phyloP scores from a whole-genome alignment of 768 basidiomycete genomes.

The Pleurotus giganteus region DNA sequence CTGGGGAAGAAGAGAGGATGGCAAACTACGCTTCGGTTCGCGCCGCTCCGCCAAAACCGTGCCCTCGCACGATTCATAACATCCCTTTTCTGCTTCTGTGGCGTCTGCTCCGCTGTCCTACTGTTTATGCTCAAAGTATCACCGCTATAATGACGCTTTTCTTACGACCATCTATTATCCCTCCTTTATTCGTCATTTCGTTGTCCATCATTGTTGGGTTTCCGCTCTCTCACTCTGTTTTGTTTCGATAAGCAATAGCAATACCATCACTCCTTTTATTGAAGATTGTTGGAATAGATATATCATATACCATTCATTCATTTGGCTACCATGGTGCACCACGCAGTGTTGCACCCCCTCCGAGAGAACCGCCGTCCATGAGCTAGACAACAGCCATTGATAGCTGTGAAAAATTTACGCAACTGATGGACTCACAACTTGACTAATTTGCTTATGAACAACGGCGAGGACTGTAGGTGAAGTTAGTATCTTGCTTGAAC shows the following conservation, averaged over 20 bases:
- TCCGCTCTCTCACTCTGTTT: slow-evolving; percentile 20
- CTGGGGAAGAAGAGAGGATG: slow-evolving; percentile 60
- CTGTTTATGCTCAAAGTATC: slow-evolving; percentile 1
- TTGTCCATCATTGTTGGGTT: slow-evolving; percentile 11
- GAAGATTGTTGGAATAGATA: slow-evolving; percentile 7
- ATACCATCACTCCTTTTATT: slow-evolving; percentile 28
- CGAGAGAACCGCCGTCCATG: slow-evolving; percentile 37
- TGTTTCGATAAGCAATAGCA: slow-evolving; percentile 27
- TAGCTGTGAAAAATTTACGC: not conserved
- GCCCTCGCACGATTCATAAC: slow-evolving; percentile 25
- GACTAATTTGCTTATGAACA: slow-evolving; percentile 47
- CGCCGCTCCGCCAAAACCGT: slow-evolving; percentile 51
- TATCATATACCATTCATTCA: slow-evolving; percentile 6
- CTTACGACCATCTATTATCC: slow-evolving; percentile 1
- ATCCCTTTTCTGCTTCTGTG: slow-evolving; percentile 12
- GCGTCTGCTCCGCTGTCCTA: slow-evolving; percentile 4
- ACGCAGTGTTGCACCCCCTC: slow-evolving; percentile 33
- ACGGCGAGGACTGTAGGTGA: slow-evolving; percentile 40
- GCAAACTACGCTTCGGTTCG: slow-evolving; percentile 75
- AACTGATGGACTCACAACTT: slow-evolving; percentile 34
- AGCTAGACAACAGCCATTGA: slow-evolving; percentile 25
- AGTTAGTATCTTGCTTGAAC: slow-evolving; percentile 6
- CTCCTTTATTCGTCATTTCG: slow-evolving; percentile 14
- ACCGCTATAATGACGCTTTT: not conserved
- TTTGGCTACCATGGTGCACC: slow-evolving; percentile 40